Conservation (phyloP, 2,329 filamentous ascomycete genomes). For the Neofusicoccum cordaticola region DNA sequence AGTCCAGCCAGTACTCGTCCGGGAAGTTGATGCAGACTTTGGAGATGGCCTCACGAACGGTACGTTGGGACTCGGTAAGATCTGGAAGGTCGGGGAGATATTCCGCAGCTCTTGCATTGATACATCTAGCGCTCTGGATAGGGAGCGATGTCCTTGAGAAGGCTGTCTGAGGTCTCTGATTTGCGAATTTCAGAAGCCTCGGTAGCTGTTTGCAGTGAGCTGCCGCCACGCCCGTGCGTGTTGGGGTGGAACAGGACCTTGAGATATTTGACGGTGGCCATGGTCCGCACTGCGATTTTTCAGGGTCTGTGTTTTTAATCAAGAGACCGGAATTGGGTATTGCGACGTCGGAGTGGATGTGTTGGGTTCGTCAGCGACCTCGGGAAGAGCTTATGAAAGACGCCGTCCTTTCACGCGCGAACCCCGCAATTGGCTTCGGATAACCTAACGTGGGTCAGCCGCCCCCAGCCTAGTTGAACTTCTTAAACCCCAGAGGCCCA, state of each 20-base stretch:
- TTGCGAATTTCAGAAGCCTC: neutral
- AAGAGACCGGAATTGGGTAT: neutral
- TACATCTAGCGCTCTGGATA: neutral
- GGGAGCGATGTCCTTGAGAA: neutral
- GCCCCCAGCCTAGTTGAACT: neutral
- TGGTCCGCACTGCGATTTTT: neutral
- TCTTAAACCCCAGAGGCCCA: neutral
- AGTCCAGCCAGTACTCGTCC: conserved; percentile 74
- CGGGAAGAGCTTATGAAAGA: neutral
- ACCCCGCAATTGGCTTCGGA: conserved; percentile 10
- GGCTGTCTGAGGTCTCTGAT: neutral
- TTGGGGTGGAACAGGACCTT: neutral
- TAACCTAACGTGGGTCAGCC: neutral
- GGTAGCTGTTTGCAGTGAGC: neutral
- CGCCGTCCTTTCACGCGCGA: neutral
- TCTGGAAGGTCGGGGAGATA: conserved; percentile 27
- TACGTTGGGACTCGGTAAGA: conserved; percentile 68
- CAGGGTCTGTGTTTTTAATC: neutral
- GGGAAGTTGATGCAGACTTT: conserved; percentile 70
- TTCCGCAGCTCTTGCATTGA: neutral
- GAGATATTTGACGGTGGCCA: neutral
- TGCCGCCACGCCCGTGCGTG: neutral
- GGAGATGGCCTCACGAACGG: conserved; percentile 66
- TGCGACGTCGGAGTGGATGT: neutral
- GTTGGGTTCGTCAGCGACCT: neutral